Evolutionary conservation across 495 filamentous ascomycete species (phyloP).

Genomic region (Trichoderma orchidacearum): DNA sequence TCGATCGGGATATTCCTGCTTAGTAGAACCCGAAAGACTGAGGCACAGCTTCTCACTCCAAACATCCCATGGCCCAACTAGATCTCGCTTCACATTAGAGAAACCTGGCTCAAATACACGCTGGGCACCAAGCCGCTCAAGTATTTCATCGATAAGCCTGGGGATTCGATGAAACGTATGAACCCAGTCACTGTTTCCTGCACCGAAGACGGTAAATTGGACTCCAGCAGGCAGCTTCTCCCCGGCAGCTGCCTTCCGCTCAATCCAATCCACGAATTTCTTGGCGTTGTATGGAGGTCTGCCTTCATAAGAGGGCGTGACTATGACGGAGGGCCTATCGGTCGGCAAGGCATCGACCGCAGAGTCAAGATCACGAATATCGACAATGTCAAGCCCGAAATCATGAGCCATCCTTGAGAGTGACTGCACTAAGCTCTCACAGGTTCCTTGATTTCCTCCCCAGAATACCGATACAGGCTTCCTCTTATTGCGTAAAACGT

Average conservation of each 20-base stretch:
- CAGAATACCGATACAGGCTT: too few relatives aligned
- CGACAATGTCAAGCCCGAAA: slow-evolving; percentile 43
- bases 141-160: slow-evolving; percentile 41
- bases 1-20: too few relatives aligned
- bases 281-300: slow-evolving; percentile 62
- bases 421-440: slow-evolving; percentile 51
- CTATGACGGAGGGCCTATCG: slow-evolving; percentile 47
- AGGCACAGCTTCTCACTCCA: too few relatives aligned
- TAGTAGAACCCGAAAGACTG: too few relatives aligned
- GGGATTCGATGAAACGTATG: slow-evolving; percentile 63
- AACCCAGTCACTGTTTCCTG: slow-evolving; percentile 46
- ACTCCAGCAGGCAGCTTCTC: slow-evolving; percentile 35
- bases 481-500: too few relatives aligned
- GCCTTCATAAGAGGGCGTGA: slow-evolving; percentile 64
- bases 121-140: slow-evolving; percentile 37
- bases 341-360: slow-evolving; percentile 48
- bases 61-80: too few relatives aligned
- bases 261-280: slow-evolving; percentile 58
- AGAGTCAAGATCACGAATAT: slow-evolving; percentile 48
- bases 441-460: too few relatives aligned
- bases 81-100: too few relatives aligned
- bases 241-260: too few relatives aligned
- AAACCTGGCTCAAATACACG: too few relatives aligned
- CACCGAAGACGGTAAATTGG: slow-evolving; percentile 52
- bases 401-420: slow-evolving; percentile 42